Evolutionary conservation across 75 land plant species (phyloP).

Genomic region (Selaginella moellendorffii): DNA sequence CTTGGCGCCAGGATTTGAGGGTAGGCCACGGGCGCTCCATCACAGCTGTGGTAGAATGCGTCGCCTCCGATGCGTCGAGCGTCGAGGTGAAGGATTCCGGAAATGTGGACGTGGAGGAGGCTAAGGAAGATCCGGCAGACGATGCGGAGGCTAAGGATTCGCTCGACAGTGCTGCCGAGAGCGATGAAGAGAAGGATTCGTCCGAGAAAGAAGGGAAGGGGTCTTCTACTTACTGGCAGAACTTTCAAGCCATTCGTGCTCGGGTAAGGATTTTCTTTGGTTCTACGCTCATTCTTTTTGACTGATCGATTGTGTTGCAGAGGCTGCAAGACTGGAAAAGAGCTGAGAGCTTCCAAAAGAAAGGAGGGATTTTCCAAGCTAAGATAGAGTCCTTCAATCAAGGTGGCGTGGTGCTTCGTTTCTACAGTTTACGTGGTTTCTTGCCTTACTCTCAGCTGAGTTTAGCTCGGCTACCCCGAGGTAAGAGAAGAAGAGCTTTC

Average conservation of each 20-base stretch:
- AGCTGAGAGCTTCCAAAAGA: conserved; percentile 44
- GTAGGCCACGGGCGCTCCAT: not conserved
- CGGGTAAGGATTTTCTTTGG: not conserved
- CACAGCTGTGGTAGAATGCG: not conserved
- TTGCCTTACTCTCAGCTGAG: conserved; percentile 68
- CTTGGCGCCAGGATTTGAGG: not conserved
- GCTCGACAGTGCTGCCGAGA: not conserved
- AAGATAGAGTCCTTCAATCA: conserved; percentile 62
- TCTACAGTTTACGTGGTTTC: conserved; percentile 62
- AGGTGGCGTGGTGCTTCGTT: conserved; percentile 76
- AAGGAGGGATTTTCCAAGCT: conserved; percentile 53
- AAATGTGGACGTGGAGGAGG: not conserved
- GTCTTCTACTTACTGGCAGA: not conserved
- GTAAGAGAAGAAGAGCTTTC: conserved; percentile 12
- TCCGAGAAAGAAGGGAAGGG: not conserved
- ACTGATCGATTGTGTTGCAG: too few species aligned
- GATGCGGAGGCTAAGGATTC: not conserved
- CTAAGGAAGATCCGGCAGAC: not conserved
- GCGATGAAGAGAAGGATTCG: too few species aligned
- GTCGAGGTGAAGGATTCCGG: not conserved
- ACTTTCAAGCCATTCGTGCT: not conserved
- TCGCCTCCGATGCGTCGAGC: not conserved
- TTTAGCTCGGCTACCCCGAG: conserved; percentile 42
- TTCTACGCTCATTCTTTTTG: too few species aligned
- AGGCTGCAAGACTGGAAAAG: conserved; percentile 83